Conservation (phyloP, 371 early-diverging fungal genomes). For the Lichtheimia ramosa region DNA sequence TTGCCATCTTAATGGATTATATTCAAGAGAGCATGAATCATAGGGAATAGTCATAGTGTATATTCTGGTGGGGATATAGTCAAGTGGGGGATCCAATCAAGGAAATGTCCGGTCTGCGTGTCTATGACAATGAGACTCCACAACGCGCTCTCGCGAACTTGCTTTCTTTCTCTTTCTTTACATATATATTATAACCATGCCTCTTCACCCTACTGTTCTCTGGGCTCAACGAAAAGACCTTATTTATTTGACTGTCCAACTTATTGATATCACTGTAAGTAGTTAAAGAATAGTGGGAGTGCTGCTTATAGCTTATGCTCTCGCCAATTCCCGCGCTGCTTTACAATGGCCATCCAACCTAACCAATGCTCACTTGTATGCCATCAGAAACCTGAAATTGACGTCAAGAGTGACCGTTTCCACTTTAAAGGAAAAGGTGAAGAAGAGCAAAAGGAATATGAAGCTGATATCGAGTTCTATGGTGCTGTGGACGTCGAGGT, state of each 20-base stretch:
- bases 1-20: too few species aligned
- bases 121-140: not conserved
- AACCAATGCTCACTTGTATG: not conserved
- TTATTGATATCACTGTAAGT: slow-evolving; percentile 69
- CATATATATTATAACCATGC: slow-evolving; percentile 18
- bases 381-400: slow-evolving; percentile 46
- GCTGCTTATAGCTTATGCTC: too few species aligned
- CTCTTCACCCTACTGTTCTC: slow-evolving; percentile 72
- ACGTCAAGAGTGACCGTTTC: slow-evolving; percentile 60
- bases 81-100: too few species aligned
- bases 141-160: not conserved
- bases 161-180: not conserved
- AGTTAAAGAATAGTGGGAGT: not conserved
- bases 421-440: slow-evolving; percentile 63
- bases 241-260: slow-evolving; percentile 84
- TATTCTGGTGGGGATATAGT: too few species aligned
- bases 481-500: slow-evolving; percentile 74
- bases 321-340: too few species aligned
- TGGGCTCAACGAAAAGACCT: slow-evolving; percentile 92
- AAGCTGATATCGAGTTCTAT: slow-evolving; percentile 76
- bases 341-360: too few species aligned
- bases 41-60: too few species aligned
- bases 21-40: too few species aligned
- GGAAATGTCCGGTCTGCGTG: not conserved
- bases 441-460: slow-evolving; percentile 71